phyloP scores from a whole-genome alignment of 1,284 basidiomycete species.

The Pseudozyma sp. region DNA sequence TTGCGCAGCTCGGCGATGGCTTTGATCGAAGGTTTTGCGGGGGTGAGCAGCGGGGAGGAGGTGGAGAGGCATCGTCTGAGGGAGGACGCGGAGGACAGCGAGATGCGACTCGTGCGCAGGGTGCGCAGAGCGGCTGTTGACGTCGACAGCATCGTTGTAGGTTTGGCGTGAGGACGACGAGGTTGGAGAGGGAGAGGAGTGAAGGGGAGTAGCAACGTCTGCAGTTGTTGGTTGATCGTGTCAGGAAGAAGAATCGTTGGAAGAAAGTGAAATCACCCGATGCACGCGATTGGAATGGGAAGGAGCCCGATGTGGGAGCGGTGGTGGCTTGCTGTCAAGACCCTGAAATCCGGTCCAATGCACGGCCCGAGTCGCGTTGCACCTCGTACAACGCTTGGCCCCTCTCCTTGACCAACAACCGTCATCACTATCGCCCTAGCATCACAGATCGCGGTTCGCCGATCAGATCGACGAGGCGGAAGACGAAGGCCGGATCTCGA shows the following conservation, averaged over 20 bases:
- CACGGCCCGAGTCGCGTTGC: constrained; percentile 4
- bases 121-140: constrained; percentile 8
- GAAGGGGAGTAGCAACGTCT: background rate
- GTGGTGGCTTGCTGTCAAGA: too few relatives aligned
- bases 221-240: background rate
- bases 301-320: too few relatives aligned
- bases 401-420: too few relatives aligned
- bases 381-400: too few relatives aligned
- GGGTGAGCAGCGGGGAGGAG: constrained; percentile 15
- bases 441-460: background rate
- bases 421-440: background rate
- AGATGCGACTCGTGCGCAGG: constrained; percentile 2
- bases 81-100: background rate
- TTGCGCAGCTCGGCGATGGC: constrained; percentile 88
- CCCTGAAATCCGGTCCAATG: background rate
- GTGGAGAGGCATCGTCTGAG: constrained; percentile 12
- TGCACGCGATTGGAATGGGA: too few relatives aligned
- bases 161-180: background rate
- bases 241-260: background rate
- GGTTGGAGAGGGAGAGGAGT: background rate
- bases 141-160: constrained; percentile 6
- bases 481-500: too few relatives aligned
- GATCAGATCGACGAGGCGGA: too few relatives aligned
- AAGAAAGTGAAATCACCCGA: background rate
- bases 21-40: constrained; percentile 72